Base-by-base conservation (phyloP, 2,329 filamentous ascomycete species). In the Elsinoe necatrix region DNA sequence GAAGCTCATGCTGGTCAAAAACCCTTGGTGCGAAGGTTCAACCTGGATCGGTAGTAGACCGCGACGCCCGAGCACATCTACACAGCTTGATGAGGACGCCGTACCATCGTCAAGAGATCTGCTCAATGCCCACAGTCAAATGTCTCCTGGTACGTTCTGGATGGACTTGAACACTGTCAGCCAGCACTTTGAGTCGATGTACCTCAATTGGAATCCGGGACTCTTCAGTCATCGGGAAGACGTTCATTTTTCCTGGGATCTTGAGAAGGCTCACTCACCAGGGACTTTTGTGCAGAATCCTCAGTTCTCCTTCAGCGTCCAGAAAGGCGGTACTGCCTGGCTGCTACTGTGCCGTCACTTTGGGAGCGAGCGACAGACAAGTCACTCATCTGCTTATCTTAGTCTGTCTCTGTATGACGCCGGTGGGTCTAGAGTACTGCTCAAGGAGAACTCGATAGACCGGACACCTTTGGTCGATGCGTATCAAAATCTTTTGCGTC, bases 141-240 rank as follows among this genome's bases (percentile, higher is more conserved):
- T 73, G 6, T 67, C 72, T 25, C 84, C 86, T 0, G 89, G 90
- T n/a, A 89, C 86, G 0, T 95, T 95, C 67, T 97, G 93, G 92
- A 95, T 97, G 72, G 83, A 85, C 21, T 82, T 93, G 25, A 87
- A 95, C 63, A 87, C 90, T 61, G 83, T 96, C 3, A 80, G 89
- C 34, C 90, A 95, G 65, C 85, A 95, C 67, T 98, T 96, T 61
- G 90, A 97, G 68, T 95, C 91, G 16, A 82, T 98, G 63, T 98
- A 97, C 69, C 77, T 98, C 56, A 98, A 97, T 71, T 98, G 93
- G 93, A 96, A 95, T 62, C 91, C 93, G 0, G 79, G 80, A 0
- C 75, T 95, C 0, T 98, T 98, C 71, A 75, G 76, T 1, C 75
- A 87, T 67, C 84, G 91, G 7, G 85, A 95, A 69, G 91, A 98